Percentiles rank a stretch among this genome's conserved stretches.
Evolutionary conservation across 2,329 filamentous ascomycete species (phyloP).

Genomic region (Cercospora sojina): DNA sequence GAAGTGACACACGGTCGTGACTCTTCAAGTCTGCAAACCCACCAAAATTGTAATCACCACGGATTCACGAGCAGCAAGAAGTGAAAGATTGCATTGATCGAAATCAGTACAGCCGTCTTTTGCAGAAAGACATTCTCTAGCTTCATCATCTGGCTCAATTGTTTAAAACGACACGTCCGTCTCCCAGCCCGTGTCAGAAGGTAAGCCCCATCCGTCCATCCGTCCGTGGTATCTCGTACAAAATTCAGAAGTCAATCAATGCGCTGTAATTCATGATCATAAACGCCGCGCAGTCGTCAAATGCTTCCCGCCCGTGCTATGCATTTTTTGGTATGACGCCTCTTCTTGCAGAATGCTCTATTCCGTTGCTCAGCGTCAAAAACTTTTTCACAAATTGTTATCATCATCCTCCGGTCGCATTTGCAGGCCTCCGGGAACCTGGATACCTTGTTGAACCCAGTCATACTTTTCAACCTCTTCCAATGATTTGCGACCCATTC

Average conservation of each 20-base stretch:
- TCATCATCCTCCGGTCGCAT: conserved; percentile 52
- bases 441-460: conserved; percentile 76
- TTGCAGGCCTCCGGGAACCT: conserved; percentile 60
- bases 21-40: no score
- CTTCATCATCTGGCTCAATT: neutral
- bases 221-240: conserved; percentile 2
- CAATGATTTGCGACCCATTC: conserved; percentile 70
- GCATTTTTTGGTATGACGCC: conserved; percentile 1
- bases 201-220: neutral
- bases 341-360: neutral
- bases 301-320: conserved; percentile 2
- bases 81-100: neutral
- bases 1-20: no score
- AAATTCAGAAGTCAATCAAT: neutral
- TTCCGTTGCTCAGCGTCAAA: neutral
- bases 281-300: neutral
- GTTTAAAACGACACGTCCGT: neutral
- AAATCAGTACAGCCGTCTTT: neutral
- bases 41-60: no score
- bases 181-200: neutral
- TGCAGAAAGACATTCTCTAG: neutral
- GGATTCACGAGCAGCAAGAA: neutral
- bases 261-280: neutral
- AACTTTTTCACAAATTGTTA: conserved; percentile 15
- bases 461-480: conserved; percentile 68